Conservation (phyloP, 2,329 filamentous ascomycete genomes). For the Metarhizium rileyi region DNA sequence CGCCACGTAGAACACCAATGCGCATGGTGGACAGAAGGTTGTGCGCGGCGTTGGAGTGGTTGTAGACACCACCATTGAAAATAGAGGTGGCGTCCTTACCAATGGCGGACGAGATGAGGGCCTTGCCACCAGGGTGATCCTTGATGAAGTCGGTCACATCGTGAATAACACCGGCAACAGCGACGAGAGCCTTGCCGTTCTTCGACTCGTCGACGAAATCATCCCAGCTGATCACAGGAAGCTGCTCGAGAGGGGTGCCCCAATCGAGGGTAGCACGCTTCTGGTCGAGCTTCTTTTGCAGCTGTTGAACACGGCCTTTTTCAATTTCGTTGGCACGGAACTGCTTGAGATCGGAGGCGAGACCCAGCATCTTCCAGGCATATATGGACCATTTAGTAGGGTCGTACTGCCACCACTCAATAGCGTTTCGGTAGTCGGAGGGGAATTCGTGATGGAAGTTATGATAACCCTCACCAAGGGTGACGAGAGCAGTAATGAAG, state of each 20-base stretch:
- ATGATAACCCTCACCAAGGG: constrained; percentile 83
- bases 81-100: constrained; percentile 85
- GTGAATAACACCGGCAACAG: constrained; percentile 77
- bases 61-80: constrained; percentile 87
- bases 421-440: constrained; percentile 85
- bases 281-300: constrained; percentile 88
- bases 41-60: constrained; percentile 83
- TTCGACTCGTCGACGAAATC: constrained; percentile 71
- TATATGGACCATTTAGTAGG: constrained; percentile 87
- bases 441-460: constrained; percentile 96
- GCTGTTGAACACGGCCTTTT: constrained; percentile 80
- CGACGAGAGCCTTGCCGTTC: constrained; percentile 64
- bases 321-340: constrained; percentile 90
- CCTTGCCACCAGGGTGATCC: constrained; percentile 83
- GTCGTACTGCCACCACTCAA: constrained; percentile 85
- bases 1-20: constrained; percentile 75
- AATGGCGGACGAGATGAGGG: constrained; percentile 71
- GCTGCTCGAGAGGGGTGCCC: constrained; percentile 75
- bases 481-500: constrained; percentile 75
- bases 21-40: constrained; percentile 84
- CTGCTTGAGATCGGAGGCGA: constrained; percentile 81
- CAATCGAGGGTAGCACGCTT: constrained; percentile 75
- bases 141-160: constrained; percentile 78
- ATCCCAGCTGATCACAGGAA: constrained; percentile 80
- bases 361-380: constrained; percentile 72